Base-by-base conservation (phyloP, 306 rosid species). In the Quercus gilva region DNA sequence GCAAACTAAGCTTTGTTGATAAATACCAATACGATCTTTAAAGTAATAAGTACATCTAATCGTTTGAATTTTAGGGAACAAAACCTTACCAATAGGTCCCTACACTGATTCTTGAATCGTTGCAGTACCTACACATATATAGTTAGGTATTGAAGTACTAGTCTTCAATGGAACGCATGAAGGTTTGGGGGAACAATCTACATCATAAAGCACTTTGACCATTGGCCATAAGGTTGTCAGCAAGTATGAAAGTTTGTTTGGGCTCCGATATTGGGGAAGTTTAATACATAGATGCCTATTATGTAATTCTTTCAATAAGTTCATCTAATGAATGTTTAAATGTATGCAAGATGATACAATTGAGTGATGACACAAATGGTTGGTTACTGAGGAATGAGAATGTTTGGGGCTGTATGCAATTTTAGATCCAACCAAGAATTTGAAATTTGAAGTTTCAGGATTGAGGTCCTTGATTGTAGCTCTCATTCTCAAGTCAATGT, bases 321-420 rank as follows among this genome's bases (percentile, higher is more conserved):
- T 67, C n/a, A 65, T 35, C 18, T 17, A 29, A 17, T 29, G 52
- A 18, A 29, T 65, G 49, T 33, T 19, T 14, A 65, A 65, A 67
- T 33, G 26, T 9, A 56, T 79, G 77, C 70, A n/a, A 53, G 76
- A 79, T 56, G 78, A 45, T 74, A 56, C 61, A 61, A 63, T 49
- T 58, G 37, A 35, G 57, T 74, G 75, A 60, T 17, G 37, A 55
- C 57, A 17, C 69, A 41, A 35, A n/a, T 41, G 58, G 53, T 63
- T 52, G 58, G 58, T 63, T 67, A 75, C 33, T 69, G 71, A 77
- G 51, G 56, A 67, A 77, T 35, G 52, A 29, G 10, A 35, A 19
- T n/a, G 15, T 68, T 49, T 69, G 8, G 55, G 10, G 64, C 63
- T 8, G 75, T 17, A 13, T 25, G 5, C 19, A 33, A 52, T 65